Evolutionary conservation across 352 stramenopile genomes (phyloP).

Genomic region (Phytophthora macrochlamydospora): DNA sequence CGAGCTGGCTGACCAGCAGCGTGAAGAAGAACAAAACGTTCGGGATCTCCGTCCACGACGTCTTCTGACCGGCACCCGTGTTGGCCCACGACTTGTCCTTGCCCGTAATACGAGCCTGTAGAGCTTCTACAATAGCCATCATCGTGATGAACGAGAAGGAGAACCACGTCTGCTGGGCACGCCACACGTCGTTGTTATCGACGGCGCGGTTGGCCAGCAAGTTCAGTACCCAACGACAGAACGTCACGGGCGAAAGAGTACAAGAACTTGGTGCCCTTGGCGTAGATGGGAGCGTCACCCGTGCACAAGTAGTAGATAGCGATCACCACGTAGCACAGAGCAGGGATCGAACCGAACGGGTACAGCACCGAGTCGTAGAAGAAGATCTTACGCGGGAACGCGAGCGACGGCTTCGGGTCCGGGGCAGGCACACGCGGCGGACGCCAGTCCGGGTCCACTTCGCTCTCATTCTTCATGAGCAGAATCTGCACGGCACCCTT

Average conservation of each 20-base stretch:
- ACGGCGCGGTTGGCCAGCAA: slow-evolving; percentile 85
- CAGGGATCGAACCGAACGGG: slow-evolving; percentile 87
- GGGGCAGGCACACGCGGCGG: slow-evolving; percentile 81
- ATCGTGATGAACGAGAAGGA: slow-evolving; percentile 91
- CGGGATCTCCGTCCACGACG: slow-evolving; percentile 87
- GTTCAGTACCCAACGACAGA: slow-evolving; percentile 83
- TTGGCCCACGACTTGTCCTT: slow-evolving; percentile 90
- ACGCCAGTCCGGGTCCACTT: slow-evolving; percentile 88
- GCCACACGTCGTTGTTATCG: slow-evolving; percentile 91
- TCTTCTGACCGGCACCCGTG: slow-evolving; percentile 90
- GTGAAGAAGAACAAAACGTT: slow-evolving; percentile 91
- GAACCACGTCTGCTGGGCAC: slow-evolving; percentile 90
- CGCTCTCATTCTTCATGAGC: slow-evolving; percentile 89
- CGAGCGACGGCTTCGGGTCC: slow-evolving; percentile 80
- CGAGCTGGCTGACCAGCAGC: slow-evolving; percentile 71
- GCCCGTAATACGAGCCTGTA: slow-evolving; percentile 79
- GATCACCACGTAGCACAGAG: slow-evolving; percentile 85
- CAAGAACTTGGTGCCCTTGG: slow-evolving; percentile 76
- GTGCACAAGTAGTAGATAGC: slow-evolving; percentile 89
- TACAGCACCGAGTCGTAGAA: slow-evolving; percentile 91
- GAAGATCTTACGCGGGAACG: slow-evolving; percentile 90
- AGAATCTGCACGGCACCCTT: slow-evolving; percentile 90
- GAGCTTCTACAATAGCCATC: slow-evolving; percentile 81
- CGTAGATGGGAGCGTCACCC: slow-evolving; percentile 87
- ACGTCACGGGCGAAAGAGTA: slow-evolving; percentile 88